phyloP scores from a whole-genome alignment of 352 stramenopile genomes.

The Halophytophthora polymorphica region DNA sequence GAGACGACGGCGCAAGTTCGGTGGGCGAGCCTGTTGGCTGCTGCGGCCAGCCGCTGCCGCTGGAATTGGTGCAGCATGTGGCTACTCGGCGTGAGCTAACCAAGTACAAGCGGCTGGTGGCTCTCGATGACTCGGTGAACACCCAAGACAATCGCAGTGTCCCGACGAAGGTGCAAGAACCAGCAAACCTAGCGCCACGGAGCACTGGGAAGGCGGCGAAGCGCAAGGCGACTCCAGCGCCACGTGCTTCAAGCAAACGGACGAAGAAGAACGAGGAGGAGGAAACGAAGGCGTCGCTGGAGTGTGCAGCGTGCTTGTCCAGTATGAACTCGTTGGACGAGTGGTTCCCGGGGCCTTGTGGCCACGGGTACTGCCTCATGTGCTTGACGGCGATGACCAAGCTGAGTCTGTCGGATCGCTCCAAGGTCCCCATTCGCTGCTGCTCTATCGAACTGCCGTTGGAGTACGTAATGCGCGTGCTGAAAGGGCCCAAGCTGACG shows the following conservation, averaged over 20 bases:
- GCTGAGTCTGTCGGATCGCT: constrained; percentile 26
- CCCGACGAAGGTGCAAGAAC: constrained; percentile 4
- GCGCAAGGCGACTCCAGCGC: constrained; percentile 3
- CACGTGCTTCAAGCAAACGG: background rate
- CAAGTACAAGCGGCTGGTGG: constrained; percentile 33
- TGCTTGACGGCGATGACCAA: constrained; percentile 37
- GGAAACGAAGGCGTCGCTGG: background rate
- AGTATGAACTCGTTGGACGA: constrained; percentile 3
- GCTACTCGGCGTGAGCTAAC: constrained; percentile 18
- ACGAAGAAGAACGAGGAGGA: constrained; percentile 1
- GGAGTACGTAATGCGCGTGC: constrained; percentile 25
- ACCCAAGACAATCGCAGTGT: too few relatives aligned
- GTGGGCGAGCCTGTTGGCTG: constrained; percentile 33
- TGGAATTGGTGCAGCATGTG: constrained; percentile 30
- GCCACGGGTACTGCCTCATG: constrained; percentile 36
- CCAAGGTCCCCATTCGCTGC: constrained; percentile 35
- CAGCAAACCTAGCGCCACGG: background rate
- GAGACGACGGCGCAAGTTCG: constrained; percentile 19
- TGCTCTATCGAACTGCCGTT: constrained; percentile 38
- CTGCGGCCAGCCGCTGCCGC: constrained; percentile 26
- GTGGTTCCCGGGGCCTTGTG: constrained; percentile 20
- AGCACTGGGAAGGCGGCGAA: constrained; percentile 5
- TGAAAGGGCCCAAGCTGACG: constrained; percentile 7
- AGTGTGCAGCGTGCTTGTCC: constrained; percentile 29
- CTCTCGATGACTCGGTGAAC: constrained; percentile 9